Percentiles rank a stretch among this genome's conserved stretches.
phyloP scores from a whole-genome alignment of 2,329 filamentous ascomycete species.

The Thelonectria discophora region DNA sequence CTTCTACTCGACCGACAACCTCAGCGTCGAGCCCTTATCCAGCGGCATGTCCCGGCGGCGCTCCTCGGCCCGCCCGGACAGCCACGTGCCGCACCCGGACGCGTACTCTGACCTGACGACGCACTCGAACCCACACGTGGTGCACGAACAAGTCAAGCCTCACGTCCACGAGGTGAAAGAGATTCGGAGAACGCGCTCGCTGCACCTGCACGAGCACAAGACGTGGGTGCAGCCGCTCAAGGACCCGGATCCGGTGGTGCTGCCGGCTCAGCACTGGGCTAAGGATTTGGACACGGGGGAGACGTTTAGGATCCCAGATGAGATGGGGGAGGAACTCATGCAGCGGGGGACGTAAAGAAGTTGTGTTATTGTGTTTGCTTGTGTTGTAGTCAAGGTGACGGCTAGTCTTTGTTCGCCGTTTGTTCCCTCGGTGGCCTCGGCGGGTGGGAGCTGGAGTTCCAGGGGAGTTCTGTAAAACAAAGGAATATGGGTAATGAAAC shows the following conservation, averaged over 20 bases:
- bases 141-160: conserved; percentile 24
- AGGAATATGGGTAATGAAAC: no score
- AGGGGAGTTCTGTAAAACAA: no score
- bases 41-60: neutral
- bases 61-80: neutral
- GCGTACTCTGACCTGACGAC: neutral
- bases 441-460: no score
- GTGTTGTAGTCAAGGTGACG: no score
- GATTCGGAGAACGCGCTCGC: conserved; percentile 33
- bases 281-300: conserved; percentile 38
- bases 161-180: conserved; percentile 37
- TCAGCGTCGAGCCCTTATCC: neutral
- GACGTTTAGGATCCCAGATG: conserved; percentile 40
- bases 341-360: neutral
- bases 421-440: no score
- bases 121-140: neutral
- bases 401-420: no score
- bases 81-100: neutral
- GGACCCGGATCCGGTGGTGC: conserved; percentile 33
- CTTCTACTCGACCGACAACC: neutral
- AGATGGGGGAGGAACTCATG: conserved; percentile 29
- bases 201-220: conserved; percentile 38
- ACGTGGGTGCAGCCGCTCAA: conserved; percentile 37
- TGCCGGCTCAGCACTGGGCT: conserved; percentile 37
- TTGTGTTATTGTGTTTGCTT: neutral